Base-by-base conservation (phyloP, 1,284 basidiomycete species). In the Ceratorhiza oryzae-sativae region DNA sequence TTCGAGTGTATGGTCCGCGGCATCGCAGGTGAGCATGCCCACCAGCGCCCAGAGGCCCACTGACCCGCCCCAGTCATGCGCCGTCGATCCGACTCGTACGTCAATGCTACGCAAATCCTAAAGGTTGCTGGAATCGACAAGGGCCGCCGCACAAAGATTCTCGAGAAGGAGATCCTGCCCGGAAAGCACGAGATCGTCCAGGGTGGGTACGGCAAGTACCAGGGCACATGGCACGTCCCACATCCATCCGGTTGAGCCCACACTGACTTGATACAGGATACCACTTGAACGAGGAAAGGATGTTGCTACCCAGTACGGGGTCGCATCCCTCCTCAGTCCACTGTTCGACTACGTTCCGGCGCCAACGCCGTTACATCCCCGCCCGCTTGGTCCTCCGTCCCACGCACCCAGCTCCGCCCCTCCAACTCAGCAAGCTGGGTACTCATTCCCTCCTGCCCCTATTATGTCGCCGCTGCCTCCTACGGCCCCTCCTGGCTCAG, bases 71-170 rank as follows among this genome's bases (percentile, higher is more conserved):
- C 96, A 1, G 97, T 99, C 76, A 99, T 99, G 97, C 90, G 97
- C 72, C 85, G 97, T 78, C 88, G 95, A 77, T 88, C 89, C 58
- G 97, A 99, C 83, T 95, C 93, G 77, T 98, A 87, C 81, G 93
- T 94, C 77, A 99, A 99, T 83, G 97, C 97, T 75, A 99, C 97
- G 5, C 97, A 99, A 82, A 98, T 99, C 75, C 89, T 99, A 78
- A 99, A 99, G 82, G 96, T 99, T 49, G 97, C 97, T 8, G 97
- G 97, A 49, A 92, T 99, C 73, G 95, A 97, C 82, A 99, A 99
- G 82, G 95, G 95, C 1, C 88, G 92, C 46, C 87, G 97, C 51
- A 98, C 97, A 25, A 98, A 98, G 86, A 98, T 98, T 72, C 86
- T 99, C 42, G 97, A 99, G 84, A 97, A 97, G 81, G 97, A 99